phyloP scores from a whole-genome alignment of 2,329 filamentous ascomycete species.

The Pyricularia pennisetigena region DNA sequence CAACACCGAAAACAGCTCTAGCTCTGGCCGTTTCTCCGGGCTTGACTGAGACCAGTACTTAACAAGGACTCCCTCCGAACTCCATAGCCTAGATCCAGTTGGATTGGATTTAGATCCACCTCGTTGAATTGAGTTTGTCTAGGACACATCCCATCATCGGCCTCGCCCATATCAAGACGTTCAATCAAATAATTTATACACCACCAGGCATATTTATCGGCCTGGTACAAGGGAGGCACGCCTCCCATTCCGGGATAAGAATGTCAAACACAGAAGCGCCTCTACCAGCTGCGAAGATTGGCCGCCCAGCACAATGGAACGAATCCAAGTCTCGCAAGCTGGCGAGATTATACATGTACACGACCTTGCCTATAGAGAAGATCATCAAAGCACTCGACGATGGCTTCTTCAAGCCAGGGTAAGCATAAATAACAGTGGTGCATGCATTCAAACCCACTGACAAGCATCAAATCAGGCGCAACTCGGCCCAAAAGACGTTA shows the following conservation, averaged over 20 bases:
- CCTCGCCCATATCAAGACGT: not conserved
- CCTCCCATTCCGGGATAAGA: not conserved
- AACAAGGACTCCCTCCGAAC: not conserved
- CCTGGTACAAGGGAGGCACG: not conserved
- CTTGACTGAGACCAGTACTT: not conserved
- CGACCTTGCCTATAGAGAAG: conserved; percentile 38
- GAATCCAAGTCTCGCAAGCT: conserved; percentile 41
- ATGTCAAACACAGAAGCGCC: not conserved
- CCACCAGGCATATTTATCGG: not conserved
- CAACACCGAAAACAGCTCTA: not conserved
- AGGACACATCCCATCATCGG: not conserved
- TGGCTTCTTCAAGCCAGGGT: conserved; percentile 36
- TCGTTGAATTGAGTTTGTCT: not conserved
- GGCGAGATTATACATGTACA: conserved; percentile 46
- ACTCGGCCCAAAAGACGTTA: conserved; percentile 50
- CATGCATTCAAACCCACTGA: conserved; percentile 7
- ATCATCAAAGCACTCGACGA: conserved; percentile 38
- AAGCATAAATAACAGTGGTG: conserved; percentile 12
- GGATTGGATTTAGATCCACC: not conserved
- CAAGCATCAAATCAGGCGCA: conserved; percentile 29
- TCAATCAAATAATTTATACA: not conserved
- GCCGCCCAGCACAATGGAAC: conserved; percentile 48
- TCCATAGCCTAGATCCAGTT: not conserved
- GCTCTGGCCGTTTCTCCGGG: not conserved
- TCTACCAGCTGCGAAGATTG: conserved; percentile 22